Conservation (phyloP, 148 eudicot species). For the Pouteria glomerata region DNA sequence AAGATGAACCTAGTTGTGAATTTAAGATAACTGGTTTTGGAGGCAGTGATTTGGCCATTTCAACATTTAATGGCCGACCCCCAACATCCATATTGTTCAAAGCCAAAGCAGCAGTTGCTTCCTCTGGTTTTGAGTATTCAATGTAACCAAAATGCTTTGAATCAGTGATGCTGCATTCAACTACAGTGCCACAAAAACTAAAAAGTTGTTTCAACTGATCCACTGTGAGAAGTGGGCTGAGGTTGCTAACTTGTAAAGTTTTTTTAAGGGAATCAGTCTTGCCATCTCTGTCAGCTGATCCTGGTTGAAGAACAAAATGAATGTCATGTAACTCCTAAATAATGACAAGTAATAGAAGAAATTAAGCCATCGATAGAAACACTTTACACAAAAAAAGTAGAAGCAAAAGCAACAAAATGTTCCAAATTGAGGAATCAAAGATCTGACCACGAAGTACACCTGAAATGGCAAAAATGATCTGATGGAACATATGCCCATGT, state of each 20-base stretch:
- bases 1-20: slow-evolving; percentile 49
- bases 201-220: slow-evolving; percentile 91
- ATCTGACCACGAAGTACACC: neutral
- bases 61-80: slow-evolving; percentile 93
- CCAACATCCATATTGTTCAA: slow-evolving; percentile 83
- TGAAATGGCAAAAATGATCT: neutral
- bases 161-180: slow-evolving; percentile 80
- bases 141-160: slow-evolving; percentile 93
- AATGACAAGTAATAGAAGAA: slow-evolving; percentile 5
- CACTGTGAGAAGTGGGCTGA: slow-evolving; percentile 78
- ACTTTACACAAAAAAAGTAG: neutral
- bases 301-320: slow-evolving; percentile 18
- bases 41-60: slow-evolving; percentile 97
- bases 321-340: neutral
- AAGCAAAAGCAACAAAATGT: neutral
- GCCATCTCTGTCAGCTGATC: slow-evolving; percentile 52
- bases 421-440: slow-evolving; percentile 1
- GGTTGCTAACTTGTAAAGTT: slow-evolving; percentile 95
- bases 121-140: slow-evolving; percentile 81
- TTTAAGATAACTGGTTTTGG: slow-evolving; percentile 50
- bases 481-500: neutral
- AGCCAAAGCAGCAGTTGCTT: slow-evolving; percentile 83
- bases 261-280: slow-evolving; percentile 54
- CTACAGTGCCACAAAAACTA: slow-evolving; percentile 78
- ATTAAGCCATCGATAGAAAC: neutral